Evolutionary conservation across 1,284 basidiomycete species (phyloP).

Genomic region (Trichosporon sp.): DNA sequence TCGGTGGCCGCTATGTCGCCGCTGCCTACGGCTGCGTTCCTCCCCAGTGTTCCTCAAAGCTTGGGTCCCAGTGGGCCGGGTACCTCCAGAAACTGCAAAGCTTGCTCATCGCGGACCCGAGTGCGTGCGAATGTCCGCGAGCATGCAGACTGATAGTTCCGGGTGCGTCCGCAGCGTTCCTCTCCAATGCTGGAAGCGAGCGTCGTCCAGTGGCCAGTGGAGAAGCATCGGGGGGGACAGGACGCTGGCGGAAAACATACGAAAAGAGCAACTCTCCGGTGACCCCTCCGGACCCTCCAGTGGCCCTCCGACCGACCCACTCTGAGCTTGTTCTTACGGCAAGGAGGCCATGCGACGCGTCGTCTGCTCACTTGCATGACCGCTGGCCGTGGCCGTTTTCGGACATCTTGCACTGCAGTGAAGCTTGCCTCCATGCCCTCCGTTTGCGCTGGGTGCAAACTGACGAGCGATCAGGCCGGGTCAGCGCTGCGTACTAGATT

Average conservation of each 20-base stretch:
- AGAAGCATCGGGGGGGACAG: background rate
- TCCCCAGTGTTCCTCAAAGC: no score
- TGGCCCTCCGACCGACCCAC: background rate
- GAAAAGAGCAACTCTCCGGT: background rate
- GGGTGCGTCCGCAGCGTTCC: no score
- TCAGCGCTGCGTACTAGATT: no score
- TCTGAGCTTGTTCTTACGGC: background rate
- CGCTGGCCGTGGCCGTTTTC: background rate
- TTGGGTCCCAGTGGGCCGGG: no score
- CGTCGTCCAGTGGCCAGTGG: no score
- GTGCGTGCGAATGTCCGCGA: no score
- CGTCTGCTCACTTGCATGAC: background rate
- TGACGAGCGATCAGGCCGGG: background rate
- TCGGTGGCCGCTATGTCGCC: background rate
- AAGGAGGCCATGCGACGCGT: constrained; percentile 1
- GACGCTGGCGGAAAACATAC: background rate
- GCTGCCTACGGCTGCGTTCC: background rate
- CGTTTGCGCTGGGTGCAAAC: no score
- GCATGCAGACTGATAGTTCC: no score
- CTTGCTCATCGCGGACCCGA: no score
- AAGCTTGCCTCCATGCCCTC: background rate
- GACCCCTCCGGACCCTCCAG: no score
- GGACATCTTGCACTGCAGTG: background rate
- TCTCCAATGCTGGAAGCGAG: no score
- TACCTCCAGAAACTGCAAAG: no score